Base-by-base conservation (phyloP, 371 early-diverging fungal genomes). In the Coemansia sp. region DNA sequence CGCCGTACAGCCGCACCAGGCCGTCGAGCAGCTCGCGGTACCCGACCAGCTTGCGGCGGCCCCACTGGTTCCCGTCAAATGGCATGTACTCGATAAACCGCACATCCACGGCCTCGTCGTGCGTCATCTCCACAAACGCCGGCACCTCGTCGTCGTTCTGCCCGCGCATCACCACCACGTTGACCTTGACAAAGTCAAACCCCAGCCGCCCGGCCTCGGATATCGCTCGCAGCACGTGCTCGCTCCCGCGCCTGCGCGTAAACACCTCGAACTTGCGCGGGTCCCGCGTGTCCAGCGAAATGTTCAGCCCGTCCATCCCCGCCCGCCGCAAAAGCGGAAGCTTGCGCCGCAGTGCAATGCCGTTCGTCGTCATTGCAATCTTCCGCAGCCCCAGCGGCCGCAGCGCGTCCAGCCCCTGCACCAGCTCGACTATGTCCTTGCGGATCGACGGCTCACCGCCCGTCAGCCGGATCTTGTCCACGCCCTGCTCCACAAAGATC, bases 21-120 rank as follows among this genome's bases (percentile, higher is more conserved):
- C 74, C 67, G 7, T 81, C 63, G 13, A 94, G 72, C 59, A 94
- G 63, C 51, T 92, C 90, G 26, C 83, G 82, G 68, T 92, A 96
- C 2, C 94, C 88, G 1, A 94, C 87, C 49, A 96, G 76, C 67
- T 93, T 94, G 32, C 88, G 83, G 14, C 79, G 71, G 16, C 89
- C 90, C 95, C 95, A 96, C 69, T 84, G 81, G 76, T 96, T 96
- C 4, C 93, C 95, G 76, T 91, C 95, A 82, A 96, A 96, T 0
- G 97, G 97, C 95, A 95, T 96, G 68, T 94, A 95, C 77, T 96
- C 97, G 66, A 96, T 96, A 77, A 96, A 96, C 30, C 97, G 84
- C 0, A 96, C 87, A 54, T 87, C 87, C 5, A 95, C 64, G 3
- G 86, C 83, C 16, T 81, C 80, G 53, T 90, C 84, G 49, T 86